phyloP scores from a whole-genome alignment of 345 rosid species.

The Rhodamnia rubescens region DNA sequence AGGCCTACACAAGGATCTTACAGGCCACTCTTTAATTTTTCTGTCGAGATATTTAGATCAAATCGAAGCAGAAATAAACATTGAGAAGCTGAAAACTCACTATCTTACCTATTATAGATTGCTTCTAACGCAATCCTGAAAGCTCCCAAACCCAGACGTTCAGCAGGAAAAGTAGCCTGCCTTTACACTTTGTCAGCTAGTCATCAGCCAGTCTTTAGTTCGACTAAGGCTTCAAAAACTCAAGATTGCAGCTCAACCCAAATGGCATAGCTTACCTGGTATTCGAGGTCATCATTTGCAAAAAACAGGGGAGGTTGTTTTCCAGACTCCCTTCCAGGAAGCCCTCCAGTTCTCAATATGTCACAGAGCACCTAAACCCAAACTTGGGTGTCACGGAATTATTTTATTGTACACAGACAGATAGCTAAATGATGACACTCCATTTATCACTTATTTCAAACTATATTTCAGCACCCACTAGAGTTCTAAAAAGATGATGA shows the following conservation, averaged over 20 bases:
- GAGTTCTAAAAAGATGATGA: not conserved
- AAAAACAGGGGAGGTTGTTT: constrained; percentile 59
- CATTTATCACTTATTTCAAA: not conserved
- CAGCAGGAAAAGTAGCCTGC: constrained; percentile 76
- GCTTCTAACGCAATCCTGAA: constrained; percentile 82
- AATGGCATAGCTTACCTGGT: constrained; percentile 40
- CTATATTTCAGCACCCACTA: not conserved
- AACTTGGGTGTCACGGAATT: not conserved
- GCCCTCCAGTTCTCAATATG: constrained; percentile 80
- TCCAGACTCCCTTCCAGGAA: constrained; percentile 57
- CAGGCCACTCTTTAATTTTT: not conserved
- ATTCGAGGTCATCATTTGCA: constrained; percentile 78
- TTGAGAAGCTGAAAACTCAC: not conserved
- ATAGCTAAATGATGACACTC: not conserved
- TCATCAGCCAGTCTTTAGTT: not conserved
- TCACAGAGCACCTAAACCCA: constrained; percentile 74
- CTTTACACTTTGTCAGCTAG: constrained; percentile 27
- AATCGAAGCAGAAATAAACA: not conserved
- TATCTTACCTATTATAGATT: constrained; percentile 61
- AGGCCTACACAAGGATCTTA: not conserved
- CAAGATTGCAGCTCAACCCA: not conserved
- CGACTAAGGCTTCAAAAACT: not conserved
- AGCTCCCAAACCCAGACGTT: constrained; percentile 90
- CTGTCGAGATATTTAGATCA: not conserved
- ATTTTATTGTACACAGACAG: not conserved